Percentiles rank a stretch among this genome's conserved stretches.
Conservation (phyloP, 139 green algal genomes). For the Nannochloris sp. region DNA sequence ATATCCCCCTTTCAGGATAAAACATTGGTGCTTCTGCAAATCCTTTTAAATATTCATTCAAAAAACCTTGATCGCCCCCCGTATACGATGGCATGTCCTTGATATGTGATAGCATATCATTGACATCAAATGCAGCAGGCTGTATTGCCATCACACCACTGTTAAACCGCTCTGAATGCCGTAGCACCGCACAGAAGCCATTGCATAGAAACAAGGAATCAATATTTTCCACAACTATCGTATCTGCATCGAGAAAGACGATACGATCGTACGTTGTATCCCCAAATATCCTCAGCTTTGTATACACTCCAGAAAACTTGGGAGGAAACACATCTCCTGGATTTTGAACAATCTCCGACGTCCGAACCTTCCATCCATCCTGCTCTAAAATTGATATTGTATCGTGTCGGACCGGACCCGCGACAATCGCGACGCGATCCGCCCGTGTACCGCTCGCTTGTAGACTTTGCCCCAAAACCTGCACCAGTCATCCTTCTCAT, state of each 20-base stretch:
- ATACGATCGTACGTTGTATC: slow-evolving; percentile 45
- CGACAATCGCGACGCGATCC: slow-evolving; percentile 42
- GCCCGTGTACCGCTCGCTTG: slow-evolving; percentile 39
- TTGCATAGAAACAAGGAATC: slow-evolving; percentile 61
- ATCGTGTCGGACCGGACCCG: slow-evolving; percentile 20
- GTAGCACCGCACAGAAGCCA: slow-evolving; percentile 53
- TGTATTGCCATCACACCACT: slow-evolving; percentile 56
- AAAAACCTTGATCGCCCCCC: slow-evolving; percentile 53
- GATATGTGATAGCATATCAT: slow-evolving; percentile 58
- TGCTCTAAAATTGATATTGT: slow-evolving; percentile 18
- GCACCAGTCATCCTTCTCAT: no score
- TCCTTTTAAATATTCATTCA: slow-evolving; percentile 57
- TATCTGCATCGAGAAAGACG: slow-evolving; percentile 68
- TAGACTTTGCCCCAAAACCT: slow-evolving; percentile 44
- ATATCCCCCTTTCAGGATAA: slow-evolving; percentile 24
- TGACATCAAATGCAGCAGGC: slow-evolving; percentile 33
- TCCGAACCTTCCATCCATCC: slow-evolving; percentile 47
- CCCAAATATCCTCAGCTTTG: slow-evolving; percentile 67
- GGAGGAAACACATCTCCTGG: slow-evolving; percentile 34
- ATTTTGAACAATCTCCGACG: slow-evolving; percentile 38
- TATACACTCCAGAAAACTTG: slow-evolving; percentile 66
- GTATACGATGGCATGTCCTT: slow-evolving; percentile 51
- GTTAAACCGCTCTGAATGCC: slow-evolving; percentile 69
- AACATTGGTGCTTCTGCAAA: slow-evolving; percentile 54
- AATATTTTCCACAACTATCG: slow-evolving; percentile 44